Evolutionary conservation across 2,329 filamentous ascomycete genomes (phyloP), one percentile per base, ranked within the genome.

Genomic region (Sporothrix inflata): DNA sequence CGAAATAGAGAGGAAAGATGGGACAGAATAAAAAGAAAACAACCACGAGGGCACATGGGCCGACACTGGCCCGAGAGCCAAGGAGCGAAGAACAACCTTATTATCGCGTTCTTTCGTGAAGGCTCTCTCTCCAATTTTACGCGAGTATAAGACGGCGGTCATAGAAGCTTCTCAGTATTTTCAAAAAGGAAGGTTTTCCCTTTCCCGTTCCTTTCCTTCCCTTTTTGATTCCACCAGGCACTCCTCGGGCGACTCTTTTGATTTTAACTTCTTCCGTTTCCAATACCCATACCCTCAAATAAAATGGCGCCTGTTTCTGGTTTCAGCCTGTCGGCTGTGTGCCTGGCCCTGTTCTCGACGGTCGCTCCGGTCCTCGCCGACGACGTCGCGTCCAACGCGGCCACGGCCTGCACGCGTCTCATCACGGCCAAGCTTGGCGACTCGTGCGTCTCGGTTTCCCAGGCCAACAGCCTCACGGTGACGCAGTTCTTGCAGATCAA

Each of bases 371-470:
- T 30, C 11, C 9, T 71, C 5, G 49, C 14, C 7, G 51, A 53
- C 63, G 16, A 57, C 38, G 49, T 30, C 5, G 19, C 38, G 8
- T 14, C 38, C 12, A 61, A 5, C 3, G 30, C 55, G 7, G n/a
- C 30, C 7, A 42, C 55, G 1, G 72, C 74, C 34, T 79, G 78
- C 74, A 73, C 72, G 0, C 70, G 69, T 19, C 76, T 69, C 16
- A 71, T 78, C 21, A 75, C 74, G 21, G 78, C 78, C 51, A 72
- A 75, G 38, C 24, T 67, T 3, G 77, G 77, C 9, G 78, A 79
- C 65, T 78, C 78, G 0, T 79, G 78, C 45, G 76, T 75, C 6
- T 74, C 73, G 1, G 53, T 79, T 1, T 74, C 78, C 3, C 14
- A 67, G 5, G 70, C 73, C 12, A 75, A 75, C 16, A 76, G 77